phyloP scores from a whole-genome alignment of 768 basidiomycete genomes.

The Pulveroboletus ravenelii region DNA sequence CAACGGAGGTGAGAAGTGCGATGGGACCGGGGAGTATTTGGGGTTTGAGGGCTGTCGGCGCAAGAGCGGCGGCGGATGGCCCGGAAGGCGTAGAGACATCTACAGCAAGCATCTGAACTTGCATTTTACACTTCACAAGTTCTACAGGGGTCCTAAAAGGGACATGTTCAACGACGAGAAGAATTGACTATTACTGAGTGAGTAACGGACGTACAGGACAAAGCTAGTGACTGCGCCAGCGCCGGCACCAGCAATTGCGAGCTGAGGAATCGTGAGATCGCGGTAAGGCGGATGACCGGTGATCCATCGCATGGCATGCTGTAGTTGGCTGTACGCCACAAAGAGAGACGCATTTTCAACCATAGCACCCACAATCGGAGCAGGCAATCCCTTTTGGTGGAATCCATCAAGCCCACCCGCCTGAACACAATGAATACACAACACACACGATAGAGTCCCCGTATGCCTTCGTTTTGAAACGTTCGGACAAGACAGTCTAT shows the following conservation, averaged over 20 bases:
- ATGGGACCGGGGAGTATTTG: slow-evolving; percentile 65
- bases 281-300: slow-evolving; percentile 32
- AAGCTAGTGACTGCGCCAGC: slow-evolving; percentile 86
- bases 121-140: slow-evolving; percentile 96
- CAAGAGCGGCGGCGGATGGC: slow-evolving; percentile 9
- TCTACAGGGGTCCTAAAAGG: slow-evolving; percentile 79
- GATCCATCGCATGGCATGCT: slow-evolving; percentile 50
- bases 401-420: slow-evolving; percentile 1
- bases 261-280: slow-evolving; percentile 59
- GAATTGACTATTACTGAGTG: too few relatives aligned
- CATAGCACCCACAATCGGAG: slow-evolving; percentile 89
- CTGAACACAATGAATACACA: background rate
- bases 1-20: slow-evolving; percentile 55
- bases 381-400: slow-evolving; percentile 72
- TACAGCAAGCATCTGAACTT: slow-evolving; percentile 78
- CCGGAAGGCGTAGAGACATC: slow-evolving; percentile 13
- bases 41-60: slow-evolving; percentile 7
- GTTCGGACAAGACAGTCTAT: slow-evolving; percentile 84
- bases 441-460: slow-evolving; percentile 83
- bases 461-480: slow-evolving; percentile 72
- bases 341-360: slow-evolving; percentile 88
- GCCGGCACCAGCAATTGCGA: slow-evolving; percentile 78
- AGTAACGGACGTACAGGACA: slow-evolving; percentile 56
- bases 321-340: slow-evolving; percentile 75
- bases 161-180: background rate